Base-by-base conservation (phyloP, 257 asterid species). In the Gynochthodes officinalis region DNA sequence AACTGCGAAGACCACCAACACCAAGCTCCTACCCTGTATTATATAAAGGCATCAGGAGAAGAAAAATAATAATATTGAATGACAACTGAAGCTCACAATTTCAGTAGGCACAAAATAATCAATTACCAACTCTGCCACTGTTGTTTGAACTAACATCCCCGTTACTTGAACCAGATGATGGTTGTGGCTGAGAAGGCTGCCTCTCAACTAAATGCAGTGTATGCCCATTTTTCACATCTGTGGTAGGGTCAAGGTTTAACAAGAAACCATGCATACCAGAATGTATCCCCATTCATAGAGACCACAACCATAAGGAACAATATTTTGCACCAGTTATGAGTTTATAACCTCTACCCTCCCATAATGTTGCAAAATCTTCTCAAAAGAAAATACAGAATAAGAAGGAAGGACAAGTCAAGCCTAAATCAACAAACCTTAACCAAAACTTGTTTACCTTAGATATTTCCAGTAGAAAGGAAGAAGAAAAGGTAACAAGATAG, bases 131-230 rank as follows among this genome's bases (percentile, higher is more conserved):
- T 84, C 93, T 83, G 50, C 35, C 82, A 60, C 79, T 83, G 76
- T 87, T 82, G 76, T 81, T 82, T 71, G 89, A 67, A 62, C 83
- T 75, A 72, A 89, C 54, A 70, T 79, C 89, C 65, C 86, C 96
- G 68, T 73, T 74, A 77, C 68, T 80, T 69, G 86, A 42, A 50
- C 82, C 84, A 33, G 91, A 64, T 60, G 95, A 72, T 28, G 93
- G 85, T 71, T 89, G 96, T 40, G 73, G 40, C 75, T 76, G 85
- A 63, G 84, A 62, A 49, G 79, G 83, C 75, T 87, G 99, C 81
- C 98, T 86, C 81, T 81, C 95, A 48, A 95, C 98, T 76, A 95
- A 82, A 81, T 95, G 99, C 68, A 95, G 79, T n/a, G 98, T 95
- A 81, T 89, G 91, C 67, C 90, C 98, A 80, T 84, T 86, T 79